These are phyloP conservation scores for Chaetomium sp. DNA, from an alignment of 2,329 filamentous ascomycete species.

Conservation along the genomic window DNA sequence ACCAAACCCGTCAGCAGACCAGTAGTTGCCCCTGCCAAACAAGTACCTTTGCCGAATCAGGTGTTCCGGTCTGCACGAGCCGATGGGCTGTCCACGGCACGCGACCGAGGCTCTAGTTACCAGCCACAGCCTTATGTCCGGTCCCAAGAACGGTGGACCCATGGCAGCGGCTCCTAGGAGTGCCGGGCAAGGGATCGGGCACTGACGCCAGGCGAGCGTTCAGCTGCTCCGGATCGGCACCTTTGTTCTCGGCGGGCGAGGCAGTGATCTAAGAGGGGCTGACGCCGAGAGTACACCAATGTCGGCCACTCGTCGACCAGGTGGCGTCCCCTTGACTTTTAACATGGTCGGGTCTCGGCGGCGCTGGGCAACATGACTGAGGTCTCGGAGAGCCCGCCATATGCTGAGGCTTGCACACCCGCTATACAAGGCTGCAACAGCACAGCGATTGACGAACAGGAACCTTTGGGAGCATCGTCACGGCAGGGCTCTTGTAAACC, in stretches of 20 bases:
- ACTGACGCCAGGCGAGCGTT: conserved; percentile 19
- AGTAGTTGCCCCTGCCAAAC: conserved; percentile 19
- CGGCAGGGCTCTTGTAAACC: background rate
- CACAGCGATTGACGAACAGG: background rate
- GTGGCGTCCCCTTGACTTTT: background rate
- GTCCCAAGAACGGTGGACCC: conserved; percentile 16
- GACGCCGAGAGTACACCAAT: conserved; percentile 1
- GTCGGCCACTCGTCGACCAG: background rate
- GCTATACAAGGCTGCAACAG: background rate
- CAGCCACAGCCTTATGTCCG: conserved; percentile 14
- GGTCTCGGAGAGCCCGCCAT: background rate
- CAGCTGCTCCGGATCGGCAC: conserved; percentile 22
- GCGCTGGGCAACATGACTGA: background rate
- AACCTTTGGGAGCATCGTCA: background rate
- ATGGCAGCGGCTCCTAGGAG: conserved; percentile 3
- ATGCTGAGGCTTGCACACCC: background rate
- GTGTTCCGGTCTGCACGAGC: conserved; percentile 20
- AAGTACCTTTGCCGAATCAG: conserved; percentile 24
- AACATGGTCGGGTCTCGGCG: background rate
- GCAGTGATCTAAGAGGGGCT: conserved; percentile 11
- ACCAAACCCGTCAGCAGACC: conserved; percentile 32
- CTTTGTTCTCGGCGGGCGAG: background rate
- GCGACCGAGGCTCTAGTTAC: background rate
- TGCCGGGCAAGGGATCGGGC: conserved; percentile 14
- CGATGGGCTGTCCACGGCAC: background rate